phyloP scores from a whole-genome alignment of 75 land plant species.

The Adiantum capillusveneris region DNA sequence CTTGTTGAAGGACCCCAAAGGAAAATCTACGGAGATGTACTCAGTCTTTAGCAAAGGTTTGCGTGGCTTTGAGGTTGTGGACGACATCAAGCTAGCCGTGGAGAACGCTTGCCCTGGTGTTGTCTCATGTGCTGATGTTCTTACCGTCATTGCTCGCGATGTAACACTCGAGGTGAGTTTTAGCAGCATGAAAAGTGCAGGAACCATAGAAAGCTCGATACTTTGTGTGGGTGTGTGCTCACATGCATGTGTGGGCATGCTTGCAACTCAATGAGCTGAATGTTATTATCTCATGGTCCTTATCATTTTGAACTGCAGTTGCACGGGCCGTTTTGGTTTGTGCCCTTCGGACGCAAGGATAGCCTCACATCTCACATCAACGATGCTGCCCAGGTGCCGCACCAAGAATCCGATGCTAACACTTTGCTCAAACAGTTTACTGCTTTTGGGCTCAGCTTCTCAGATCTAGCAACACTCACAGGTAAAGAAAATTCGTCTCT shows the following conservation, averaged over 20 bases:
- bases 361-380: constrained; percentile 33
- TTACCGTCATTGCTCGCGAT: constrained; percentile 46
- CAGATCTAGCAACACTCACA: constrained; percentile 42
- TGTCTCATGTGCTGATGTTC: constrained; percentile 67
- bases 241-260: neutral
- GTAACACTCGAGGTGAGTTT: constrained; percentile 34
- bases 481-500: no score
- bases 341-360: constrained; percentile 51
- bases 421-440: constrained; percentile 27
- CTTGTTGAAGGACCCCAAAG: constrained; percentile 29
- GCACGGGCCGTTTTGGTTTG: constrained; percentile 43
- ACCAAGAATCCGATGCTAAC: constrained; percentile 35
- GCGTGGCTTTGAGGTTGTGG: constrained; percentile 56
- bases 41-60: constrained; percentile 29
- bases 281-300: neutral
- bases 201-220: neutral
- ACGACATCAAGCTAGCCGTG: constrained; percentile 47
- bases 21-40: constrained; percentile 27
- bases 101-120: constrained; percentile 47
- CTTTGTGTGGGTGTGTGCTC: neutral
- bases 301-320: constrained; percentile 1
- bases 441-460: constrained; percentile 17
- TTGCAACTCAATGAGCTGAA: neutral
- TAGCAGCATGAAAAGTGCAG: neutral
- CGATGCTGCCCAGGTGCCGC: constrained; percentile 32